Evolutionary conservation across 306 rosid genomes (phyloP).

Genomic region (Acacia melanoxylon): DNA sequence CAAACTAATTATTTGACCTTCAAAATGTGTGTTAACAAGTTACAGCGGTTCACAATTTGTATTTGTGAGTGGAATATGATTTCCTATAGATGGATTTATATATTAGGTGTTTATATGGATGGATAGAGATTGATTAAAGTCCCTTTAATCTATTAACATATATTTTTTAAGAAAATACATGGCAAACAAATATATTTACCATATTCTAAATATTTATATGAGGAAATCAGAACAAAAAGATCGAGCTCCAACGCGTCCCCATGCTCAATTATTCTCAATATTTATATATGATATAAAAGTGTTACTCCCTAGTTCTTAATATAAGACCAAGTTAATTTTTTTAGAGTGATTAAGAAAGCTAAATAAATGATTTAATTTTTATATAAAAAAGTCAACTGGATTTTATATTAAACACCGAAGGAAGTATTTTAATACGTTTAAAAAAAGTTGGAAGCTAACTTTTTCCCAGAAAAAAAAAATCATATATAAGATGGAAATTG

Average conservation of each 20-base stretch:
- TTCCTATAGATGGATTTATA: too few species aligned
- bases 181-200: too few species aligned
- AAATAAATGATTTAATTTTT: too few species aligned
- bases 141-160: too few species aligned
- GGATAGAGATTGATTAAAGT: too few species aligned
- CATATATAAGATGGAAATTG: background rate
- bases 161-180: too few species aligned
- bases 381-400: too few species aligned
- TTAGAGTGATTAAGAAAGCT: rapidly evolving
- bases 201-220: too few species aligned
- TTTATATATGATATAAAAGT: background rate
- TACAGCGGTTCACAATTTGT: background rate
- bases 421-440: background rate
- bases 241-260: background rate
- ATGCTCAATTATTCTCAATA: background rate
- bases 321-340: too few species aligned
- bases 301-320: background rate
- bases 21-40: background rate
- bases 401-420: too few species aligned
- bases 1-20: background rate
- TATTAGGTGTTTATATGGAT: too few species aligned
- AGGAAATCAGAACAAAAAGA: background rate
- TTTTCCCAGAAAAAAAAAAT: background rate
- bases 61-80: background rate
- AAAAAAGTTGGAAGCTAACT: background rate